Evolutionary conservation across 2,329 filamentous ascomycete species (phyloP), one percentile per base, ranked within the genome.

Genomic region (Aspergillus texensis): DNA sequence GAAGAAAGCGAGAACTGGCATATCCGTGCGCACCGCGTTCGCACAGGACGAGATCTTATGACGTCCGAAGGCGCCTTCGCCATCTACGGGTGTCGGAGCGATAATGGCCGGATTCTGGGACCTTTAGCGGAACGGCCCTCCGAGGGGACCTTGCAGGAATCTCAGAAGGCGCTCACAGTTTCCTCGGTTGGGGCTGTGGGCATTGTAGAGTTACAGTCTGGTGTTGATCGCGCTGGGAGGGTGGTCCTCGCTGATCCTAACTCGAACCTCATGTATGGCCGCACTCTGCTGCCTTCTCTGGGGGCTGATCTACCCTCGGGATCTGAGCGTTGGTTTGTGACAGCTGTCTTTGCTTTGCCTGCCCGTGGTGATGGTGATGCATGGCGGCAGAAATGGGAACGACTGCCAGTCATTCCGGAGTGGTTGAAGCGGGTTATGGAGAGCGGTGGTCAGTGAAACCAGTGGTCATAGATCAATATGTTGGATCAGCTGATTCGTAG

Each of bases 211-310:
- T 63, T 85, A 45, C 71, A 71, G 19, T 69, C 76, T 6, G 48
- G 61, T n/a, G 70, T 64, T 24, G 65, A 71, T 14, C 82, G 89
- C 24, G 78, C 76, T 60, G 91, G 90, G 3, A 88, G 85, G 72
- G 81, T 92, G 30, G 86, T 93, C 55, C 88, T 92, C 62, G 89
- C 90, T 12, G 91, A 94, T 74, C 90, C 91, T 8, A 93, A 94
- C 78, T 91, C 89, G 55, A 94, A 94, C 77, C 78, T 94, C 39
- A 82, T 93, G 2, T 88, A 92, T 78, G 87, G 88, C 63, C 81
- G 91, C 63, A 92, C 89, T 4, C 83, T 90, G 48, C 85, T 94
- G 68, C 91, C 91, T 28, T 89, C 89, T 34, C 77, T 94, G 71
- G 86, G 88, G 72, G 83, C 85, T 66, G 88, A 86, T 30, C 74